Conservation (phyloP, 179 eudicot genomes). For the Drosera spatulata region DNA sequence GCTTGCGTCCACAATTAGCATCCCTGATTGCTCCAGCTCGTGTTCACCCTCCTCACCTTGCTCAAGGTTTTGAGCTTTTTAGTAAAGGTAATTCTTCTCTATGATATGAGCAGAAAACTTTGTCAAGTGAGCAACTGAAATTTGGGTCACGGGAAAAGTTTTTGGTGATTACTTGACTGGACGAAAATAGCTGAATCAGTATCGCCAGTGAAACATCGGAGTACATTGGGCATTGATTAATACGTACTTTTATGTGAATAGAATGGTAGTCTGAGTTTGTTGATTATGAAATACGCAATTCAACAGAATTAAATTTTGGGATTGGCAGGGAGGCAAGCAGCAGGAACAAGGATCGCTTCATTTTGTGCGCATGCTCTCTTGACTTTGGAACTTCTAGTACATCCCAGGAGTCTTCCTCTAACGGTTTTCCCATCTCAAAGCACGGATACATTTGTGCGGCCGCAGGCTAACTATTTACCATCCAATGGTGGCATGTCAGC, state of each 20-base stretch:
- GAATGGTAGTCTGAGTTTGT: no score
- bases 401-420: conserved; percentile 69
- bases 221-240: no score
- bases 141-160: no score
- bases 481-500: conserved; percentile 10
- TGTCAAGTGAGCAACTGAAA: no score
- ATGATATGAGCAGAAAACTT: no score
- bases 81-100: conserved; percentile 47
- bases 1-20: conserved; percentile 71
- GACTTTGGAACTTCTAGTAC: conserved; percentile 70
- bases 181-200: background rate
- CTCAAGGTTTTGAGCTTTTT: conserved; percentile 67
- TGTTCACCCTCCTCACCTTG: conserved; percentile 61
- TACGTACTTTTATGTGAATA: no score
- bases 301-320: no score
- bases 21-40: conserved; percentile 76
- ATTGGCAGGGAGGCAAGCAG: conserved; percentile 18
- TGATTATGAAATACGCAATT: no score
- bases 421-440: conserved; percentile 25
- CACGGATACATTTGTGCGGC: conserved; percentile 9
- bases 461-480: conserved; percentile 7
- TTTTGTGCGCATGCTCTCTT: conserved; percentile 66
- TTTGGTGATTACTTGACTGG: no score
- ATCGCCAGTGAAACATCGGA: no score
- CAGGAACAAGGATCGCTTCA: conserved; percentile 59